Percentiles rank a stretch among this genome's conserved stretches.
phyloP scores from a whole-genome alignment of 2,329 filamentous ascomycete genomes.

The Geoglossum cookeanum region DNA sequence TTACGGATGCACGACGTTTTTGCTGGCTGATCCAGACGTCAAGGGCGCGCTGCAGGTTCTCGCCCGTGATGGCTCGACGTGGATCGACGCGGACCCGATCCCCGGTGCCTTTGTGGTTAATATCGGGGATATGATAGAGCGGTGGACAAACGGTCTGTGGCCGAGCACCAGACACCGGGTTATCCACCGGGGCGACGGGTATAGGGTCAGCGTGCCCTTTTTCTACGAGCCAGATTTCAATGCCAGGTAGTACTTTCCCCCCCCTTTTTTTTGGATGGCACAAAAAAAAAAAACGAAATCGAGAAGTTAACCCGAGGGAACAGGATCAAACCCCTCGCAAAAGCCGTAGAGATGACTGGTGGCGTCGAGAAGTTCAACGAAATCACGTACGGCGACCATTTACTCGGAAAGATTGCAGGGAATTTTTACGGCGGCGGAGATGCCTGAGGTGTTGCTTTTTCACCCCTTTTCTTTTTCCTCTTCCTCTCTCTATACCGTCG shows the following conservation, averaged over 20 bases:
- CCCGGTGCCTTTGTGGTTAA: slow-evolving; percentile 28
- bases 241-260: slow-evolving; percentile 15
- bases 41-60: slow-evolving; percentile 25
- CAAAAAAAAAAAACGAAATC: neutral
- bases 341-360: slow-evolving; percentile 16
- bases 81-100: slow-evolving; percentile 26
- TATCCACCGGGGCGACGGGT: slow-evolving; percentile 20
- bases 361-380: slow-evolving; percentile 15
- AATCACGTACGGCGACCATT: slow-evolving; percentile 24
- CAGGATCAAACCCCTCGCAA: neutral
- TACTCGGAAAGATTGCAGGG: slow-evolving; percentile 22
- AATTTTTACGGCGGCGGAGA: slow-evolving; percentile 18
- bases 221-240: slow-evolving; percentile 29
- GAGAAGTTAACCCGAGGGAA: slow-evolving; percentile 10
- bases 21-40: slow-evolving; percentile 24
- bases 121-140: slow-evolving; percentile 30
- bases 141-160: slow-evolving; percentile 16
- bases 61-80: slow-evolving; percentile 16
- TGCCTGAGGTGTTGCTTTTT: no score
- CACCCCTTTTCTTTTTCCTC: no score
- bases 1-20: slow-evolving; percentile 28
- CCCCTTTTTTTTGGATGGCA: neutral
- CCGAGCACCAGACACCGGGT: slow-evolving; percentile 25
- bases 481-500: no score
- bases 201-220: slow-evolving; percentile 27